phyloP scores from a whole-genome alignment of 225 moss, liverwort and hornwort species.

The Straminergon stramineum region DNA sequence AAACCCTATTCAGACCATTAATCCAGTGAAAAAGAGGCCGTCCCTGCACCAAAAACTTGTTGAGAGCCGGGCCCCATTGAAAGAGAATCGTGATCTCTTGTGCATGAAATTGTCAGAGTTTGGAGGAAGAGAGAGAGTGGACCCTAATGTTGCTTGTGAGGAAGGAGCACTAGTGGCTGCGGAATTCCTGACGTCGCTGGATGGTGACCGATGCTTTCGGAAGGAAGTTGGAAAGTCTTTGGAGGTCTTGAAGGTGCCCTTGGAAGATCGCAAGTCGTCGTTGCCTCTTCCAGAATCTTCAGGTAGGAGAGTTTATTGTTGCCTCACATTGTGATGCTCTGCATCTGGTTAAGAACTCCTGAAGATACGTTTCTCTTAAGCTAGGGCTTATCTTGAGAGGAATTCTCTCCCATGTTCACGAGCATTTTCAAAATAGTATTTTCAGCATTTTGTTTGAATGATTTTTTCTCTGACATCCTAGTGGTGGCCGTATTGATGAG shows the following conservation, averaged over 20 bases:
- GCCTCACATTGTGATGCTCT: not conserved
- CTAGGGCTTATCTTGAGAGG: not conserved
- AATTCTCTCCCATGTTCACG: not conserved
- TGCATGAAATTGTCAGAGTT: conserved; percentile 53
- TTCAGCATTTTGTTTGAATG: not conserved
- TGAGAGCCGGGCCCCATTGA: conserved; percentile 51
- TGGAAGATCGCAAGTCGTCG: conserved; percentile 20
- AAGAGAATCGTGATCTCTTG: conserved; percentile 61
- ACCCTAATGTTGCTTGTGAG: conserved; percentile 22
- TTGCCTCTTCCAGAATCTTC: conserved; percentile 16
- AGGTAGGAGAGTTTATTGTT: not conserved
- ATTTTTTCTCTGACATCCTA: not conserved
- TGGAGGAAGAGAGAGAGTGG: conserved; percentile 51
- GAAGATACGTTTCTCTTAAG: not conserved
- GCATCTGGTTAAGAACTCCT: not conserved
- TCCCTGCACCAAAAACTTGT: conserved; percentile 61
- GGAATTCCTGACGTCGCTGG: conserved; percentile 63
- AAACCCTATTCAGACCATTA: conserved; percentile 37
- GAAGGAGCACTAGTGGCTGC: conserved; percentile 56
- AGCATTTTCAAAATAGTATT: not conserved
- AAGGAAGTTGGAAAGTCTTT: conserved; percentile 31
- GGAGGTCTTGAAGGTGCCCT: conserved; percentile 19
- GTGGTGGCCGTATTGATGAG: not conserved
- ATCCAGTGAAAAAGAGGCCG: conserved; percentile 41
- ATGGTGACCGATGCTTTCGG: conserved; percentile 36